Evolutionary conservation across 176 grass and related monocot genomes (phyloP).

Genomic region (Carex kokanica): DNA sequence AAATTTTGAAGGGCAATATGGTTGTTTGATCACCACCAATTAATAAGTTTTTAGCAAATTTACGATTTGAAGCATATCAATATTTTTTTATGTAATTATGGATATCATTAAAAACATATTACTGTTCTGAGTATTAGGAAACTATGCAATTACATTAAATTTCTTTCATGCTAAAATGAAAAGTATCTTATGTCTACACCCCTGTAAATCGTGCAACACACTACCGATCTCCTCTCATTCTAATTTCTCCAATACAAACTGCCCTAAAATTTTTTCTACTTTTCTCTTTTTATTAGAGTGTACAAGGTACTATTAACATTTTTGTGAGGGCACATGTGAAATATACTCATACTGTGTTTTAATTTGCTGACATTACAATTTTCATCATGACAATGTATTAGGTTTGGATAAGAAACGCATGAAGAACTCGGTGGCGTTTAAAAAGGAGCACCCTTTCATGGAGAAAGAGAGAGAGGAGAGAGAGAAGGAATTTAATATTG

Average conservation of each 20-base stretch:
- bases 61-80: not conserved
- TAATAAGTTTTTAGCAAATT: not conserved
- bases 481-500: slow-evolving; percentile 16
- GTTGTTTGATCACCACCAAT: not conserved
- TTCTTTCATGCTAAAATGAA: not conserved
- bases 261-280: not conserved
- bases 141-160: not conserved
- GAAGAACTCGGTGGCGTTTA: slow-evolving; percentile 30
- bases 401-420: slow-evolving; percentile 39
- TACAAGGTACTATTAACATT: not conserved
- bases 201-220: not conserved
- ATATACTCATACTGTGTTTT: not conserved
- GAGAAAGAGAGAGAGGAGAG: slow-evolving; percentile 49
- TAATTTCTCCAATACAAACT: not conserved
- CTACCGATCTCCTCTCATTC: not conserved
- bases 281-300: not conserved
- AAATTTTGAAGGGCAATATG: not conserved
- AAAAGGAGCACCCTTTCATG: slow-evolving; percentile 33
- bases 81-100: not conserved
- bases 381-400: slow-evolving; percentile 4
- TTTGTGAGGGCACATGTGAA: not conserved
- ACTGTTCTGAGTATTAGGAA: not conserved
- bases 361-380: not conserved
- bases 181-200: not conserved
- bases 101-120: not conserved